Base-by-base conservation (phyloP, 2,329 filamentous ascomycete species). In the Ophiostoma quercus region DNA sequence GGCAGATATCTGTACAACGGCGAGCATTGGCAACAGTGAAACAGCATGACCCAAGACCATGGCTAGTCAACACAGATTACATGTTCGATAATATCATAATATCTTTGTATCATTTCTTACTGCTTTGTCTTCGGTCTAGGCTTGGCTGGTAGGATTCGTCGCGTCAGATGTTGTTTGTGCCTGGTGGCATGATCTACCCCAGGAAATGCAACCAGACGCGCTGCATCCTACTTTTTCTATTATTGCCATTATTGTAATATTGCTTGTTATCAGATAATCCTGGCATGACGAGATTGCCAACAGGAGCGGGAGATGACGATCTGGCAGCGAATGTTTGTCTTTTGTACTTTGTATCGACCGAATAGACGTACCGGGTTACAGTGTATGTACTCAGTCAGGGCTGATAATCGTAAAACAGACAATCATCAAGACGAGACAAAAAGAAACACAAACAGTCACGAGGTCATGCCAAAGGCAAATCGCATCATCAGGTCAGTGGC, bases 151-250 rank as follows among this genome's bases (percentile, higher is more conserved):
- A 25, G 22, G n/a, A 57, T 57, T 25, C 12, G 51, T 57, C 39
- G 51, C 29, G n/a, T 70, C 69, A 43, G 66, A 32, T 70, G 69
- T 67, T 70, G 54, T 32, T 67, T 66, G 37, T 37, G 19, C 14
- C 39, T 39, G 34, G 51, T 70, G 66, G 69, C 66, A 67, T 70
- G 69, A 67, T 60, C 34, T 70, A 63, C 69, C 66, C 65, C 65
- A 63, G 63, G 47, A 54, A 63, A 67, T 39, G 34, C 65, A 57
- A 63, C 51, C 57, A 32, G 25, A 62, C 14, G 12, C 57, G 57
- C 57, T 11, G 4, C 4, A 22, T 25, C 12, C 51, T 57, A 29
- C 25, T 12, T 12, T 6, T n/a, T n/a, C 19, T 47, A 19, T 9
- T 51, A 51, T 51, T 51, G 12, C n/a, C 43, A 34, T 34, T 34